These are phyloP conservation scores for Tetrapisispora nanseiensis DNA, from an alignment of 805 yeast genomes.

Conservation along the genomic window DNA sequence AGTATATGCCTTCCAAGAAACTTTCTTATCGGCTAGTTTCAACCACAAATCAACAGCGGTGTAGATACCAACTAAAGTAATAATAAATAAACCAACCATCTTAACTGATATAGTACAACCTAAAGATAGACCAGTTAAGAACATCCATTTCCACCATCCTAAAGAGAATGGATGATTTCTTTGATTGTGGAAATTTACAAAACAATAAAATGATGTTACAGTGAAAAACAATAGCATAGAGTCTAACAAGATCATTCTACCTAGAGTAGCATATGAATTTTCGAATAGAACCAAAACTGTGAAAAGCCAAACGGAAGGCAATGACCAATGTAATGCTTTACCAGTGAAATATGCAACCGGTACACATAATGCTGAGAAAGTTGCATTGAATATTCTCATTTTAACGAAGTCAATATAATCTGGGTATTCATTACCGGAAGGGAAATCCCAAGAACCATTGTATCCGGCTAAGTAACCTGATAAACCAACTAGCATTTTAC, in stretches of 20 bases:
- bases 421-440: slow-evolving; percentile 56
- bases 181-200: slow-evolving; percentile 45
- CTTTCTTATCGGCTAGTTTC: slow-evolving; percentile 58
- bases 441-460: slow-evolving; percentile 66
- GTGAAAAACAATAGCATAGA: slow-evolving; percentile 72
- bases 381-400: slow-evolving; percentile 66
- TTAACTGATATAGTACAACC: slow-evolving; percentile 91
- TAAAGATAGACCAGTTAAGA: slow-evolving; percentile 71
- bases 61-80: slow-evolving; percentile 80
- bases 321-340: slow-evolving; percentile 43
- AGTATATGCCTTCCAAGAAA: slow-evolving; percentile 41
- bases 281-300: slow-evolving; percentile 58
- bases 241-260: slow-evolving; percentile 67
- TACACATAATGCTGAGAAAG: slow-evolving; percentile 55
- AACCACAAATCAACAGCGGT: slow-evolving; percentile 83
- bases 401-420: slow-evolving; percentile 47
- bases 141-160: slow-evolving; percentile 93
- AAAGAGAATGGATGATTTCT: slow-evolving; percentile 46
- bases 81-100: slow-evolving; percentile 93
- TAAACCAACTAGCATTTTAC: slow-evolving; percentile 69
- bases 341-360: slow-evolving; percentile 67
- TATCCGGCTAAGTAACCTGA: slow-evolving; percentile 79
- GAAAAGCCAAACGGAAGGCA: slow-evolving; percentile 49
- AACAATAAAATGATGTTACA: slow-evolving; percentile 53
- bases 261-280: slow-evolving; percentile 56